phyloP scores from a whole-genome alignment of 495 filamentous ascomycete genomes.

The Neurospora terricola region DNA sequence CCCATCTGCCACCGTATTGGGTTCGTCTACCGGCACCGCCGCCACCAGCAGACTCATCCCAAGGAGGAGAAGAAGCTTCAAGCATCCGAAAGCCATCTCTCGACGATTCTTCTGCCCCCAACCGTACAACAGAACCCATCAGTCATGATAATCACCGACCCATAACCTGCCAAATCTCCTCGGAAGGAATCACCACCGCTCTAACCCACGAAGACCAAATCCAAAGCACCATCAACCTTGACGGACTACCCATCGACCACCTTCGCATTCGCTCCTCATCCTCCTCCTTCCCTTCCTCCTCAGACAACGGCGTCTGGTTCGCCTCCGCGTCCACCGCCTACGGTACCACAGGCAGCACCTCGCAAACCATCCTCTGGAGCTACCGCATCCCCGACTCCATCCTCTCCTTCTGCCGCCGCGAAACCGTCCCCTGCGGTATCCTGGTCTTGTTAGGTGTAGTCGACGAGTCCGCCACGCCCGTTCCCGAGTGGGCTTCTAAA shows the following conservation, averaged over 20 bases:
- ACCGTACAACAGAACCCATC: not conserved
- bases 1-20: constrained; percentile 53
- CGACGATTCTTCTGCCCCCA: constrained; percentile 19
- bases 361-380: constrained; percentile 48
- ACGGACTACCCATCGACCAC: constrained; percentile 33
- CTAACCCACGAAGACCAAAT: constrained; percentile 22
- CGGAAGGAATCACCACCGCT: constrained; percentile 30
- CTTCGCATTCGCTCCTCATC: constrained; percentile 21
- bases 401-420: constrained; percentile 37
- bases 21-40: constrained; percentile 36
- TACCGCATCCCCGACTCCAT: constrained; percentile 48
- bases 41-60: not conserved
- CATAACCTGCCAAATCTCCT: constrained; percentile 37
- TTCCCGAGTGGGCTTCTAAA: constrained; percentile 39
- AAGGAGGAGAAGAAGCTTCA: not conserved
- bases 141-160: constrained; percentile 5
- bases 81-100: constrained; percentile 22
- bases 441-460: constrained; percentile 45
- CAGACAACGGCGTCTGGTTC: constrained; percentile 46
- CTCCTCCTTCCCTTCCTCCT: constrained; percentile 24
- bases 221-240: constrained; percentile 18
- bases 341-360: constrained; percentile 39
- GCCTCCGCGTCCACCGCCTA: constrained; percentile 44
- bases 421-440: constrained; percentile 52
- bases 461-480: constrained; percentile 40